Base-by-base conservation (phyloP, 2,329 filamentous ascomycete species). In the Ophiostoma populinum region DNA sequence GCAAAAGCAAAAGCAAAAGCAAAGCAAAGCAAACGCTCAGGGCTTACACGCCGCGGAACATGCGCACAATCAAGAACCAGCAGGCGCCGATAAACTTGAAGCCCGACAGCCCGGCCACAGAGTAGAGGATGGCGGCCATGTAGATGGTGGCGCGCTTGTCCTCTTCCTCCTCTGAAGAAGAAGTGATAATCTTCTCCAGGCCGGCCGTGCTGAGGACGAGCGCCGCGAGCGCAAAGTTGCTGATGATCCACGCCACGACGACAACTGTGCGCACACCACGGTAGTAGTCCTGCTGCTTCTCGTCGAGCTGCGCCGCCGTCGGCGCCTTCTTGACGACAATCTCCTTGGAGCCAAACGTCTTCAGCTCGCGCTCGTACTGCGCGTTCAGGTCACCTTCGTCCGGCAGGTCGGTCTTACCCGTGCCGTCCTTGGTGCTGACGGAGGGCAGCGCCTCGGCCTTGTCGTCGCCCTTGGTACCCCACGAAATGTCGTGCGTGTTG, bases 211-310 rank as follows among this genome's bases (percentile, higher is more conserved):
- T 86, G 45, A 98, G 62, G 7, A 98, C 87, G 2, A 92, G 66
- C 1, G 87, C 92, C 1, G 73, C 75, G 6, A 98, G 71, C 1
- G 73, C 85, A 53, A 98, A 80, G 56, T 98, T 98, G 51, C 76
- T 85, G 48, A 95, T 82, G 67, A 98, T 93, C 90, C 90, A 98
- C 45, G 80, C 74, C 34, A 95, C 62, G 20, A 98, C 90, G 45
- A 94, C 86, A 19, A 82, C 73, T 15, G 81, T 92, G 42, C 90
- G 74, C 54, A 98, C 93, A 45, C 86, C 90, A 49, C 86, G 85
- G 67, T 98, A 98, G 59, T 95, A 98, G 54, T 98, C 90, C 62
- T 94, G 83, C 55, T 98, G 87, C 50, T 80, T 82, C 52, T 94
- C 86, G 24, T 73, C 65, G 29, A 68, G 58, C 45, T 71, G 63